Evolutionary conservation across 371 early-diverging fungal species (phyloP), one percentile per base, ranked within the genome.

Genomic region (Neoconidiobolus thromboides): DNA sequence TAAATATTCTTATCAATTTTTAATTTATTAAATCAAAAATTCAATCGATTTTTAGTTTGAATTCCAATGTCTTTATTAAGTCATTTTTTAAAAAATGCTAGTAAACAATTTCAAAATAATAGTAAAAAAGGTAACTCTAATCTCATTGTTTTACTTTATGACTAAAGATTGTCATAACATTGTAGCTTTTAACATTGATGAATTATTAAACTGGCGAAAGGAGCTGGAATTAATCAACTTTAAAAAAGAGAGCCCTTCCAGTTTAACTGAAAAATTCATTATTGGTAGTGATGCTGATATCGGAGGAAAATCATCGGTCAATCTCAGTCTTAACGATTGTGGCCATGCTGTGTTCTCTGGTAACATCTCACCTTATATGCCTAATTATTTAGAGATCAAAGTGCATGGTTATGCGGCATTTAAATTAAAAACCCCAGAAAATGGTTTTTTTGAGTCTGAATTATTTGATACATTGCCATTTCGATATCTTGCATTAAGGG

Each of bases 341-440:
- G 43, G 43, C 1, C 1, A 6, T 44, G 89, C 78, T 5, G 62
- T 72, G 53, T 91, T 95, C 63, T 78, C 81, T 73, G 95, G 95
- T 41, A 74, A 77, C 48, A 67, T 93, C 37, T 87, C 88, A 2
- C 71, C 82, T 3, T 79, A 85, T 52, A 69, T 91, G 43, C 92
- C 93, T 9, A 73, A 73, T 37, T 79, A 85, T 50, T 69, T 70
- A 36, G 77, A 81, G n/a, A 76, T 90, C 37, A 74, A 79, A 57
- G 77, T 80, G 64, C 86, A 86, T 68, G 95, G 95, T 10, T 95
- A 95, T 65, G 95, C 93, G 7, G 89, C 87, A 55, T 76, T 89
- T 53, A 76, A 86, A 62, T 81, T 88, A 14, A 83, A 81, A 70
- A 82, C 80, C 60, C 55, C 55, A 6, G 69, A 36, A 76, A 75